phyloP scores from a whole-genome alignment of 2,329 filamentous ascomycete genomes.

The Fusarium torulosum region DNA sequence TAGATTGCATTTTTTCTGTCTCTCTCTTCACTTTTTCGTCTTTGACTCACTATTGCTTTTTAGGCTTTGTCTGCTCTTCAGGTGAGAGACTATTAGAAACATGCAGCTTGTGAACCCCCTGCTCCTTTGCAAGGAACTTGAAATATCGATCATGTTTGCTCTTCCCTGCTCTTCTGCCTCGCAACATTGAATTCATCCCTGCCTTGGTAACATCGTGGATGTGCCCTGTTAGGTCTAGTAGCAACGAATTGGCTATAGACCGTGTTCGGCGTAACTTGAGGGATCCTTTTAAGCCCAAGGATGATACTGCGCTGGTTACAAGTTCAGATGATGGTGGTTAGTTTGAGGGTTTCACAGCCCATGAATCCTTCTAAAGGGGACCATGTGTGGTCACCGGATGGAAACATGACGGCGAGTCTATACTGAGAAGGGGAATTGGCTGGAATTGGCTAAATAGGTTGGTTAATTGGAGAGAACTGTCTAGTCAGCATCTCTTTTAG shows the following conservation, averaged over 20 bases:
- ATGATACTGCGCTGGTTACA: conserved; percentile 20
- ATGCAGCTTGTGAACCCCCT: background rate
- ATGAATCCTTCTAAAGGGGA: conserved; percentile 15
- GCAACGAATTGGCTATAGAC: background rate
- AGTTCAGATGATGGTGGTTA: conserved; percentile 19
- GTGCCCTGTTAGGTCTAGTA: conserved; percentile 12
- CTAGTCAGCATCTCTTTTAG: background rate
- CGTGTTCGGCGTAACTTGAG: conserved; percentile 1
- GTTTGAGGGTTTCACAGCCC: conserved; percentile 13
- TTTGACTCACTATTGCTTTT: conserved; percentile 13
- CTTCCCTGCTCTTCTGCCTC: too few species aligned
- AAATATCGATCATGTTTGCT: conserved; percentile 19
- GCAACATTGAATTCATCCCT: background rate
- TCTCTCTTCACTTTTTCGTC: background rate
- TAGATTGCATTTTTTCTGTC: conserved; percentile 10
- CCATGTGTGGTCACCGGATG: background rate
- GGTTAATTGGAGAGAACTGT: too few species aligned
- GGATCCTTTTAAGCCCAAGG: conserved; percentile 20
- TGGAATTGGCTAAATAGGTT: too few species aligned
- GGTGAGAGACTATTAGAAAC: conserved; percentile 14
- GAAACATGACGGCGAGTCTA: conserved; percentile 14
- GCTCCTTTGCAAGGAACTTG: background rate
- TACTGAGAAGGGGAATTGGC: too few species aligned
- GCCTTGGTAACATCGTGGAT: conserved; percentile 17
- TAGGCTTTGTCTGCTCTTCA: conserved; percentile 6